A percentile compares a stretch with the other conserved stretches of the same genome.
Conservation (phyloP, 352 stramenopile species). For the Pythium dissotocum region DNA sequence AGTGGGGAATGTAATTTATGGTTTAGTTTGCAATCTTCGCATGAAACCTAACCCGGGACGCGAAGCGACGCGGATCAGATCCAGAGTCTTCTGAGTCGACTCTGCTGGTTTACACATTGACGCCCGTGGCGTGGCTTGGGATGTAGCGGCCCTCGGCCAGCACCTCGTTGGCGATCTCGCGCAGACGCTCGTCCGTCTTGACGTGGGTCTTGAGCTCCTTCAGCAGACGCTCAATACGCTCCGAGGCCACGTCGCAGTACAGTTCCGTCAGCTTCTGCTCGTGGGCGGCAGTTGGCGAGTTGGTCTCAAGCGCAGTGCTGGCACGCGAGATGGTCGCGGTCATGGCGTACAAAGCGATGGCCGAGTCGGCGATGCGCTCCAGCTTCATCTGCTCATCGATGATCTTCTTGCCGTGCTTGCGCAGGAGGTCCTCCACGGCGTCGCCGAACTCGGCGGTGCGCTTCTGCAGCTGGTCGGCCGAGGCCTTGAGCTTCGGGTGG, state of each 20-base stretch:
- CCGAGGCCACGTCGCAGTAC: slow-evolving; percentile 73
- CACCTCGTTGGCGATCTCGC: slow-evolving; percentile 78
- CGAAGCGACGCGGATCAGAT: slow-evolving; percentile 13
- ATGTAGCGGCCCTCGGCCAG: slow-evolving; percentile 78
- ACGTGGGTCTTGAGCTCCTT: slow-evolving; percentile 53
- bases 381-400: slow-evolving; percentile 87
- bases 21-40: slow-evolving; percentile 25
- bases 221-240: slow-evolving; percentile 69
- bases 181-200: slow-evolving; percentile 71
- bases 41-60: slow-evolving; percentile 16
- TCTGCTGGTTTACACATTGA: slow-evolving; percentile 44
- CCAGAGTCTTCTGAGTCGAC: background rate
- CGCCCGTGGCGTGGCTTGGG: slow-evolving; percentile 70
- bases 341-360: slow-evolving; percentile 84
- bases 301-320: slow-evolving; percentile 53
- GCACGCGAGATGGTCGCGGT: slow-evolving; percentile 86
- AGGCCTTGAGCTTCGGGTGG: slow-evolving; percentile 61
- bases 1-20: slow-evolving; percentile 29
- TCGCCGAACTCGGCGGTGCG: slow-evolving; percentile 79
- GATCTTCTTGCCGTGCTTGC: slow-evolving; percentile 88
- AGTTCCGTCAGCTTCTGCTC: slow-evolving; percentile 80
- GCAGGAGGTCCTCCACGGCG: slow-evolving; percentile 71
- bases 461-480: slow-evolving; percentile 61
- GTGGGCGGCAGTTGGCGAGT: slow-evolving; percentile 61
- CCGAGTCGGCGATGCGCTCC: slow-evolving; percentile 82